A percentile compares a stretch with the other conserved stretches of the same genome.
Conservation (phyloP, 495 filamentous ascomycete genomes). For the Penicillium paradoxum region DNA sequence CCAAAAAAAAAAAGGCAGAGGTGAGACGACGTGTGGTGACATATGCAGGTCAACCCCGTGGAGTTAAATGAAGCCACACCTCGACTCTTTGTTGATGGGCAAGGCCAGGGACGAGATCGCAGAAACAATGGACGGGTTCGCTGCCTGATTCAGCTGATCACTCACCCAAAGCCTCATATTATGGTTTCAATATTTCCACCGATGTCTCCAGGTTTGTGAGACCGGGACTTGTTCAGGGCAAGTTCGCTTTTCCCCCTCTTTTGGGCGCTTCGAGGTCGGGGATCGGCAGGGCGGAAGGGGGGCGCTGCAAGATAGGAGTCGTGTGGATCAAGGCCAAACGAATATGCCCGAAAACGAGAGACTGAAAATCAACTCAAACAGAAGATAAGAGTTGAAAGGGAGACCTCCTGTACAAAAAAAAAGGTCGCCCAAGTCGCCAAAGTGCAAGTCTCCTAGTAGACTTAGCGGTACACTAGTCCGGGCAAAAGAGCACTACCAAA, state of each 20-base stretch:
- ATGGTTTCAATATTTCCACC: slow-evolving; percentile 3
- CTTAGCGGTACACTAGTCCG: slow-evolving; percentile 15
- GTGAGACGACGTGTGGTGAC: slow-evolving; percentile 22
- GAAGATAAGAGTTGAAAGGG: background rate
- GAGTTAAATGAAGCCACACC: slow-evolving; percentile 12
- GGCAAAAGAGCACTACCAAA: slow-evolving; percentile 2
- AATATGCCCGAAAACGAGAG: background rate
- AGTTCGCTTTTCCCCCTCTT: slow-evolving; percentile 15
- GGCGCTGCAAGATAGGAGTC: slow-evolving; percentile 4
- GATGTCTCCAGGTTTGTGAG: background rate
- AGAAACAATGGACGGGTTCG: slow-evolving; percentile 14
- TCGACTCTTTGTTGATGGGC: slow-evolving; percentile 12
- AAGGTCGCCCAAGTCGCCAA: background rate
- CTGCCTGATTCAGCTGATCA: slow-evolving; percentile 1
- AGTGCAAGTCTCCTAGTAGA: slow-evolving; percentile 2
- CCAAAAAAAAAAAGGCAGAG: slow-evolving; percentile 22
- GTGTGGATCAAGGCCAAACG: slow-evolving; percentile 6
- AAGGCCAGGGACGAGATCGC: slow-evolving; percentile 12
- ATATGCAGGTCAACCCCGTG: slow-evolving; percentile 19
- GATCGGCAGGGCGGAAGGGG: slow-evolving; percentile 20
- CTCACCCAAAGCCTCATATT: slow-evolving; percentile 18
- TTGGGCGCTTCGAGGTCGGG: slow-evolving; percentile 12
- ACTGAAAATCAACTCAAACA: background rate
- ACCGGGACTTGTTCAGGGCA: slow-evolving; percentile 2
- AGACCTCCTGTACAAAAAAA: background rate